Evolutionary conservation across 192 early-diverging fungal species (phyloP).

Genomic region (Rhizophagus clarus): DNA sequence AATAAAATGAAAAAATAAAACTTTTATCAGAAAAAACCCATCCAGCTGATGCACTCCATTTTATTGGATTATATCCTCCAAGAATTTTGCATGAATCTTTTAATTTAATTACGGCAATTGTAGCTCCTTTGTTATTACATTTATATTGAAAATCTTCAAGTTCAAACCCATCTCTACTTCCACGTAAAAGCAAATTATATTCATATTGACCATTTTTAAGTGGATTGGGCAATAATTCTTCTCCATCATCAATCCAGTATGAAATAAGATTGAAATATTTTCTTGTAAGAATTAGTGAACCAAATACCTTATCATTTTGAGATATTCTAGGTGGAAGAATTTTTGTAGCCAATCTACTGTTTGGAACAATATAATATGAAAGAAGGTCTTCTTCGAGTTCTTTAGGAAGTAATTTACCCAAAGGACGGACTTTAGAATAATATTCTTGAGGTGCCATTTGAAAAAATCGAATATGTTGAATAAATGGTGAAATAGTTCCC

Average conservation of each 20-base stretch:
- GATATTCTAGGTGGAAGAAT: neutral
- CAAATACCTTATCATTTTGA: neutral
- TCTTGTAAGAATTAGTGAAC: neutral
- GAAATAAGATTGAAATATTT: neutral
- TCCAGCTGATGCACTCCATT: neutral
- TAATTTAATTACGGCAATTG: neutral
- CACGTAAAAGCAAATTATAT: constrained; percentile 27
- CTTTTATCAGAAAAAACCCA: neutral
- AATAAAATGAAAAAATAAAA: neutral
- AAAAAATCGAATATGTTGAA: constrained; percentile 19
- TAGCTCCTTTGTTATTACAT: constrained; percentile 20
- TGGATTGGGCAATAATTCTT: neutral
- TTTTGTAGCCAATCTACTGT: neutral
- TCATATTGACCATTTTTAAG: neutral
- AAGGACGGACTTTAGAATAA: constrained; percentile 8
- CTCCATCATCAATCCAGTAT: constrained; percentile 15
- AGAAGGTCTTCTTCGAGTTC: neutral
- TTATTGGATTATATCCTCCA: constrained; percentile 23
- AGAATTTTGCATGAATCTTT: neutral
- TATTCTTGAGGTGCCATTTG: neutral
- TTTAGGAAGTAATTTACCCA: constrained; percentile 9
- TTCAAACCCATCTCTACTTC: constrained; percentile 10
- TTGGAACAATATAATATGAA: neutral
- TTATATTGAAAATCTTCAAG: neutral
- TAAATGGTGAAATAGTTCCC: neutral